Conservation (phyloP, 768 basidiomycete genomes). For the Cyathus striatus region DNA sequence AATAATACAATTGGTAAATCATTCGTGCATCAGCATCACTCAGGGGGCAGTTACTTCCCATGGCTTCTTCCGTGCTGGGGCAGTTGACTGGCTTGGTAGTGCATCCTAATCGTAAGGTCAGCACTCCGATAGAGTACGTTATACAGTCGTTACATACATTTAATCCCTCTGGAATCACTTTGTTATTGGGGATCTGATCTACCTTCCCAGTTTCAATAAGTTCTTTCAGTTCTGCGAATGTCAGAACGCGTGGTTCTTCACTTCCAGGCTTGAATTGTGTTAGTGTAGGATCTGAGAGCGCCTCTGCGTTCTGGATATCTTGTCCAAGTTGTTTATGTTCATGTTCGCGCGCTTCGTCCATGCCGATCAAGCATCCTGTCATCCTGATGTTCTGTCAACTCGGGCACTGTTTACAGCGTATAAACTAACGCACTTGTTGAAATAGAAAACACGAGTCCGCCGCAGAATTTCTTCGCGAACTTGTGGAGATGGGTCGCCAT, state of each 20-base stretch:
- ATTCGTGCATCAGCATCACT: no score
- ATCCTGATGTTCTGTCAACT: slow-evolving; percentile 18
- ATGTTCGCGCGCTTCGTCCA: slow-evolving; percentile 29
- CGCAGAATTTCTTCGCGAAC: slow-evolving; percentile 43
- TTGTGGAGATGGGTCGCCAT: slow-evolving; percentile 25
- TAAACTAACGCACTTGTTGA: slow-evolving; percentile 47
- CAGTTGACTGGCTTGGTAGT: slow-evolving; percentile 51
- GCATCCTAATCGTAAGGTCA: slow-evolving; percentile 33
- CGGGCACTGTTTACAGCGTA: background rate
- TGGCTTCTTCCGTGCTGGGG: slow-evolving; percentile 53
- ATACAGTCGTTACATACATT: slow-evolving; percentile 41
- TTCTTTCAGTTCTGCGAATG: slow-evolving; percentile 63
- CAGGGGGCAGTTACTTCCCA: slow-evolving; percentile 54
- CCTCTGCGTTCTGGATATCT: slow-evolving; percentile 1
- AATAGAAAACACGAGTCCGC: slow-evolving; percentile 64
- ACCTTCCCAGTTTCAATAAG: slow-evolving; percentile 69
- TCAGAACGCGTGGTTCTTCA: slow-evolving; percentile 41
- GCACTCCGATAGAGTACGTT: background rate
- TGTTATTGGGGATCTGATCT: slow-evolving; percentile 78
- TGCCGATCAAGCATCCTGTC: slow-evolving; percentile 34
- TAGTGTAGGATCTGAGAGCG: slow-evolving; percentile 2
- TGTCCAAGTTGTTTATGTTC: background rate
- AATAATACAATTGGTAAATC: no score
- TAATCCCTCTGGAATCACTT: slow-evolving; percentile 57
- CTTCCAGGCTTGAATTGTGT: background rate